Evolutionary conservation across 495 filamentous ascomycete species (phyloP), one percentile per base, ranked within the genome.

Genomic region (Aspergillus wentii): DNA sequence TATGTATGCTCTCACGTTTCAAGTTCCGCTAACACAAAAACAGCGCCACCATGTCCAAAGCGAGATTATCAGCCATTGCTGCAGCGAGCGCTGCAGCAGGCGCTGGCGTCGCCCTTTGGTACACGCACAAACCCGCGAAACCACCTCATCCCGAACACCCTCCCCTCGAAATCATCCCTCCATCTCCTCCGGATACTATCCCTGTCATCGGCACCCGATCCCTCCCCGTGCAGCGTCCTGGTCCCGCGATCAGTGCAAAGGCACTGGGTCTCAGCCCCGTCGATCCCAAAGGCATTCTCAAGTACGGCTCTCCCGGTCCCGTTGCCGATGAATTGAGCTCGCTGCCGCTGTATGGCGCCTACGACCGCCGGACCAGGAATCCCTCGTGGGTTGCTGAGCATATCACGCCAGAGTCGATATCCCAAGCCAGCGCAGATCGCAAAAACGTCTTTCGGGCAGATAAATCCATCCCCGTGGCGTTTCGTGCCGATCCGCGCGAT

Each of bases 271-370:
- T 59, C n/a, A n/a, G n/a, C n/a, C 84, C 79, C 13, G 88, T 97
- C 54, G 77, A 96, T 62, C 90, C 92, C 1, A 67, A 85, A 1
- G 92, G 90, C 13, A 72, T 98, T 50, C 91, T 94, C 61, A 82
- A 95, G 57, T 98, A 98, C 64, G 92, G 94, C 50, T 97, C 97
- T 66, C 90, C 92, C 1, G 92, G 92, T 38, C 94, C 92, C 21
- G 62, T 91, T 18, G 74, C 79, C 50, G 92, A 98, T 62, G 76
- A 94, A 36, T 82, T 86, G 25, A 73, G 78, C 26, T 77, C 85
- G 10, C 60, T 75, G 3, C 80, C 86, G 16, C 74, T 95, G 26
- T 72, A 88, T 43, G 94, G 88, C 19, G 81, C 83, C 51, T 98
- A 81, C 71, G 90, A 98, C 62, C 86, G 92, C 7, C 85, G 90